phyloP scores from a whole-genome alignment of 225 moss, liverwort and hornwort species.

The Bryoerythrophyllum caledonicum region DNA sequence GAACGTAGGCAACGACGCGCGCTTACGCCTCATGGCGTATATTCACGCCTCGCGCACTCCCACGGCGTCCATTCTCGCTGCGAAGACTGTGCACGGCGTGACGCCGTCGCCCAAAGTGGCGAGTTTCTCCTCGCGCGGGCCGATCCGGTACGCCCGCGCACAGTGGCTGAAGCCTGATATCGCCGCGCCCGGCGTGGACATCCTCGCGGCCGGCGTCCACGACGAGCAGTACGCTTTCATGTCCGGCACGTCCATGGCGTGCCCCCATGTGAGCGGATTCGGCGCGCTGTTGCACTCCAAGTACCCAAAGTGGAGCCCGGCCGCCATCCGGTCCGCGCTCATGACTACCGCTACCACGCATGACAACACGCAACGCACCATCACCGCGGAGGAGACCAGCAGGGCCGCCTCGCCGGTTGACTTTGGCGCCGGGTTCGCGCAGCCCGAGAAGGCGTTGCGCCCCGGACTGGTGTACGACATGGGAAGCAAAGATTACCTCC shows the following conservation, averaged over 20 bases:
- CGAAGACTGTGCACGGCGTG: constrained; percentile 28
- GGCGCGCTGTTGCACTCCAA: constrained; percentile 42
- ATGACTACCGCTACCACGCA: constrained; percentile 11
- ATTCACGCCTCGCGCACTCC: neutral
- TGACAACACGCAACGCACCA: neutral
- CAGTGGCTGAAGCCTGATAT: constrained; percentile 47
- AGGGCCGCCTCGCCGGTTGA: neutral
- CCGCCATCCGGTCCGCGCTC: neutral
- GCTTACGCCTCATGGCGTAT: neutral
- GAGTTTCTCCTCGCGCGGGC: constrained; percentile 37
- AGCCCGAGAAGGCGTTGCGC: constrained; percentile 35
- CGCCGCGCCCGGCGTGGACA: constrained; percentile 40
- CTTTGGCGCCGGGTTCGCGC: constrained; percentile 36
- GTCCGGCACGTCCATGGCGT: constrained; percentile 53
- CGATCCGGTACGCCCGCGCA: neutral
- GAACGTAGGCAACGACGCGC: neutral
- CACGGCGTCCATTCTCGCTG: constrained; percentile 22
- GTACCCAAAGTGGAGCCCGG: constrained; percentile 51
- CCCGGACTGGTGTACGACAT: constrained; percentile 23
- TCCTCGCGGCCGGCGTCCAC: constrained; percentile 17
- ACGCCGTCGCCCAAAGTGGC: constrained; percentile 28
- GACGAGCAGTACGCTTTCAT: constrained; percentile 10
- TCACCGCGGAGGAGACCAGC: neutral
- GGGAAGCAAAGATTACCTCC: constrained; percentile 30
- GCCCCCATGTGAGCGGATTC: constrained; percentile 61